Percentiles rank a stretch among this genome's conserved stretches.
These are phyloP conservation scores for Pontederia crassipes DNA, from an alignment of 176 grass and related monocot species.

Conservation along the genomic window DNA sequence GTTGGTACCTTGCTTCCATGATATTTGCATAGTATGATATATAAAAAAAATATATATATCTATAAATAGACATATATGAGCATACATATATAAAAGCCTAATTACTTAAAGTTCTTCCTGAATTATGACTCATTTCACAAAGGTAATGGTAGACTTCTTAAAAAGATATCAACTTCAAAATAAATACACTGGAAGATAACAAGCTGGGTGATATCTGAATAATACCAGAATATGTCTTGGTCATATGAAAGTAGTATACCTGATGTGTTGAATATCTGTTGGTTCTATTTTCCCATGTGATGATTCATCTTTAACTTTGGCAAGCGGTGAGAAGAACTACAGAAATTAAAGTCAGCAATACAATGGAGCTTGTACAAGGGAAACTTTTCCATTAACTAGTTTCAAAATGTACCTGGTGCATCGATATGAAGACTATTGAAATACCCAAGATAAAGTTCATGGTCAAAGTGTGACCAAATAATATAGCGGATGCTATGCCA, in stretches of 20 bases:
- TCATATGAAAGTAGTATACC: background rate
- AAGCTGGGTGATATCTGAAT: too few relatives aligned
- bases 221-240: too few relatives aligned
- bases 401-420: constrained; percentile 69
- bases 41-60: too few relatives aligned
- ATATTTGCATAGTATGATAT: too few relatives aligned
- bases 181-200: too few relatives aligned
- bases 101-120: too few relatives aligned
- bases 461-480: constrained; percentile 91
- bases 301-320: constrained; percentile 95
- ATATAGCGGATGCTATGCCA: constrained; percentile 77
- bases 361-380: constrained; percentile 5
- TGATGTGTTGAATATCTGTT: constrained; percentile 36
- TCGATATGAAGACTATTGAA: constrained; percentile 97
- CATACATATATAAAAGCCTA: too few relatives aligned
- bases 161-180: too few relatives aligned
- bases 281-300: constrained; percentile 51
- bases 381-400: background rate
- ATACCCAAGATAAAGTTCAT: constrained; percentile 97
- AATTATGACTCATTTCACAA: too few relatives aligned
- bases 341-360: constrained; percentile 16
- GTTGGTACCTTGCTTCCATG: too few relatives aligned
- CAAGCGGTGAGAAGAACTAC: constrained; percentile 95
- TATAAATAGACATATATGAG: too few relatives aligned
- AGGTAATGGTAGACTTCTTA: too few relatives aligned